phyloP scores from a whole-genome alignment of 2,329 filamentous ascomycete species.

The Fusarium sp. region DNA sequence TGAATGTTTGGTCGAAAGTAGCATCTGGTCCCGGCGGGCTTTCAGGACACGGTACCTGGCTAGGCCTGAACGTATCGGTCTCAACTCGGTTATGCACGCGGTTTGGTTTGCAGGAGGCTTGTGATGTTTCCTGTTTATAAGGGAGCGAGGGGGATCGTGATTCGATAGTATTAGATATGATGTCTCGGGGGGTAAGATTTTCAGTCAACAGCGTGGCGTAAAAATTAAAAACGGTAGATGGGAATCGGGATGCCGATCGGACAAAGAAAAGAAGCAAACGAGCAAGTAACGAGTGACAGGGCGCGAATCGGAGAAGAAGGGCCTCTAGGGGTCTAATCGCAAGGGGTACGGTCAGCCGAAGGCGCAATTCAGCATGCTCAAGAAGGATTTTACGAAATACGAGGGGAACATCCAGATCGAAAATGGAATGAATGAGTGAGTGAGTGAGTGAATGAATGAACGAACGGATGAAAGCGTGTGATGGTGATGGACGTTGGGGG shows the following conservation, averaged over 20 bases:
- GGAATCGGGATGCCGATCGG: slow-evolving; percentile 29
- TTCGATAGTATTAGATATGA: slow-evolving; percentile 33
- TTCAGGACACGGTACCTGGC: slow-evolving; percentile 29
- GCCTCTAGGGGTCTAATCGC: slow-evolving; percentile 9
- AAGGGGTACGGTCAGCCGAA: slow-evolving; percentile 25
- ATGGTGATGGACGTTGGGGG: slow-evolving; percentile 34
- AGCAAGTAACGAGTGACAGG: slow-evolving; percentile 31
- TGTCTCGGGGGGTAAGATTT: slow-evolving; percentile 25
- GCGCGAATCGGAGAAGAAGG: slow-evolving; percentile 21
- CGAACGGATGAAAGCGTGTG: slow-evolving; percentile 17
- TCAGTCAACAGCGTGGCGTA: slow-evolving; percentile 39
- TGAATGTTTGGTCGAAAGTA: slow-evolving; percentile 6
- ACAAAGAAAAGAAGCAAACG: slow-evolving; percentile 29
- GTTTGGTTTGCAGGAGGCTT: slow-evolving; percentile 19
- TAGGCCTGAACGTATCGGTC: slow-evolving; percentile 13
- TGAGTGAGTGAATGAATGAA: slow-evolving; percentile 1
- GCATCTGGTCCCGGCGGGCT: slow-evolving; percentile 7
- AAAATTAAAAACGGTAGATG: slow-evolving; percentile 23
- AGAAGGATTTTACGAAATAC: slow-evolving; percentile 5
- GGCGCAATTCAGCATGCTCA: slow-evolving; percentile 23
- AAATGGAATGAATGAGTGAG: slow-evolving; percentile 12
- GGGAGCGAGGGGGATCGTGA: slow-evolving; percentile 23
- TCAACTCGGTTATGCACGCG: slow-evolving; percentile 34
- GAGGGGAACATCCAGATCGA: slow-evolving; percentile 13
- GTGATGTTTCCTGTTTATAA: slow-evolving; percentile 25